phyloP scores from a whole-genome alignment of 2,329 filamentous ascomycete species.

The Phialocephala subalpina region DNA sequence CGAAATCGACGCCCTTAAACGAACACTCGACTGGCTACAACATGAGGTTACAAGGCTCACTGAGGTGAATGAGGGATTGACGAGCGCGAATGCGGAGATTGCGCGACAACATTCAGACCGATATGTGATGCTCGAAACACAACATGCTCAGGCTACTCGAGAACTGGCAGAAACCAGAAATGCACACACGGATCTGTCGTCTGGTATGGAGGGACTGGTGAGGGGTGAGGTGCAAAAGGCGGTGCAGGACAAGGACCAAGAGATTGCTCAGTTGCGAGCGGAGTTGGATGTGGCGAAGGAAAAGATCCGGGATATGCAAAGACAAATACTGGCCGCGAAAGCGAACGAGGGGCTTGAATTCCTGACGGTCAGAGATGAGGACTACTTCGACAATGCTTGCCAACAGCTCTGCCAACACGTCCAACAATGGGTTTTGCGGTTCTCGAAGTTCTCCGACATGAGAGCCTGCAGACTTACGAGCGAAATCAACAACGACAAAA shows the following conservation, averaged over 20 bases:
- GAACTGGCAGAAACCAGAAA: constrained; percentile 75
- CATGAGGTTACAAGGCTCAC: constrained; percentile 82
- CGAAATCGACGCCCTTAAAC: constrained; percentile 84
- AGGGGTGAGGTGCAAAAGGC: constrained; percentile 67
- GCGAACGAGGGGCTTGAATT: constrained; percentile 71
- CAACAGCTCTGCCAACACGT: constrained; percentile 95
- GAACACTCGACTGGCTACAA: constrained; percentile 80
- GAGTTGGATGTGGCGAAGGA: constrained; percentile 78
- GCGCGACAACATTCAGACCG: constrained; percentile 78
- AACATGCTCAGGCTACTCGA: constrained; percentile 70
- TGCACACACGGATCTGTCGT: constrained; percentile 68
- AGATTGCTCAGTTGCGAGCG: constrained; percentile 79
- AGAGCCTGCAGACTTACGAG: constrained; percentile 83
- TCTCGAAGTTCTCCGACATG: constrained; percentile 97
- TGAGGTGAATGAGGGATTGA: constrained; percentile 83
- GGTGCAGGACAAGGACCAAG: constrained; percentile 82
- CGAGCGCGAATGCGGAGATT: constrained; percentile 79
- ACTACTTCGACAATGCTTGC: constrained; percentile 94
- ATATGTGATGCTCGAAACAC: constrained; percentile 70
- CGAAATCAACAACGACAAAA: constrained; percentile 90
- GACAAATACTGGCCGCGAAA: constrained; percentile 65
- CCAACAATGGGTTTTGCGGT: constrained; percentile 96
- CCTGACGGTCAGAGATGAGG: constrained; percentile 83
- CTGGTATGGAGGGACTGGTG: constrained; percentile 68
- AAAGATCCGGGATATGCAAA: constrained; percentile 64